Percentiles rank a stretch among this genome's conserved stretches.
phyloP scores from a whole-genome alignment of 2,329 filamentous ascomycete genomes.

The Talaromyces islandicus region DNA sequence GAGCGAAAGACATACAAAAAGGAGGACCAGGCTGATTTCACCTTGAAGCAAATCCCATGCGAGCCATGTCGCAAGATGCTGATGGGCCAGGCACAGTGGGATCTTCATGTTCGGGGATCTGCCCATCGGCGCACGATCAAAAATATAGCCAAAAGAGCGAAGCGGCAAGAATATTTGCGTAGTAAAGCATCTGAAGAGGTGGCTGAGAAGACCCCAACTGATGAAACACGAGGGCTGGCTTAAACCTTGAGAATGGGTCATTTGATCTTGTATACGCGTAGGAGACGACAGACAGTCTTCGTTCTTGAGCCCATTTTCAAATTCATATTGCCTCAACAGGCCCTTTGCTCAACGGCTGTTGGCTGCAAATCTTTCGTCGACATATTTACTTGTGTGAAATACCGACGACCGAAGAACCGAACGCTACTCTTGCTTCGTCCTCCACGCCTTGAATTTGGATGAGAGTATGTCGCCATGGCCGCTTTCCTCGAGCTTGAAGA shows the following conservation, averaged over 20 bases:
- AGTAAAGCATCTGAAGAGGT: constrained; percentile 13
- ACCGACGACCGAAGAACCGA: background rate
- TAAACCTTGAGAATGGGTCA: background rate
- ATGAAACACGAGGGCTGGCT: background rate
- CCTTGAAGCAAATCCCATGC: constrained; percentile 53
- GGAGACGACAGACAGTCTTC: background rate
- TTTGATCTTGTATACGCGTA: background rate
- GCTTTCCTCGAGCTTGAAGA: constrained; percentile 66
- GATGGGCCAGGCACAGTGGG: constrained; percentile 54
- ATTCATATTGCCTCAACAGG: background rate
- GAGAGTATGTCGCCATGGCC: constrained; percentile 73
- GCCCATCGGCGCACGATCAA: constrained; percentile 55
- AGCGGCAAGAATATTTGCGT: constrained; percentile 28
- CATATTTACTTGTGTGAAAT: background rate
- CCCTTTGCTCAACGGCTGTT: too few relatives aligned
- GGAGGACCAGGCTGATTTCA: constrained; percentile 29
- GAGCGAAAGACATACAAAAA: constrained; percentile 45
- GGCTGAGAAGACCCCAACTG: background rate
- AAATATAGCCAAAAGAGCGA: constrained; percentile 21
- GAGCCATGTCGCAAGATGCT: constrained; percentile 60
- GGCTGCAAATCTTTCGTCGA: background rate
- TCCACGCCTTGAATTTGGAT: constrained; percentile 71
- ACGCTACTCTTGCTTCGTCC: constrained; percentile 24
- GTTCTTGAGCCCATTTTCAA: background rate
- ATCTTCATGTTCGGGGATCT: constrained; percentile 49